A percentile compares a stretch with the other conserved stretches of the same genome.
phyloP scores from a whole-genome alignment of 2,329 filamentous ascomycete species.

The Neophaeococcomyces mojaviensis region DNA sequence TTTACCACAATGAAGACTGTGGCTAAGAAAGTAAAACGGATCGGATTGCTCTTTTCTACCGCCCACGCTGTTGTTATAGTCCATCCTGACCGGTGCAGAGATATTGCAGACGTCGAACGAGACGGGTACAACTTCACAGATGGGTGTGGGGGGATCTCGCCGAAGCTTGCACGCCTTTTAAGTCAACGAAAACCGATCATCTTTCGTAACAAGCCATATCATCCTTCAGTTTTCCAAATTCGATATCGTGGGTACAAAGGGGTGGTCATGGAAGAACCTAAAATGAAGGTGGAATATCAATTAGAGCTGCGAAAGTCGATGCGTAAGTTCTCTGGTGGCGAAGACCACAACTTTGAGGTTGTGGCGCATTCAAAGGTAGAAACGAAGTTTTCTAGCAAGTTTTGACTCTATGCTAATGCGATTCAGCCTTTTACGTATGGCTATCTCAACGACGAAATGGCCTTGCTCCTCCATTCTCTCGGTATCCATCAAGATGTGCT shows the following conservation, averaged over 20 bases:
- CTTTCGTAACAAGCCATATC: constrained; percentile 32
- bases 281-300: constrained; percentile 24
- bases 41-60: constrained; percentile 36
- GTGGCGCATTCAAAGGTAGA: constrained; percentile 36
- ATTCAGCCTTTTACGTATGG: constrained; percentile 36
- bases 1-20: constrained; percentile 37
- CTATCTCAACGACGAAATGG: constrained; percentile 36
- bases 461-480: constrained; percentile 33
- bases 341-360: constrained; percentile 32
- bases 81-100: constrained; percentile 30
- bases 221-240: constrained; percentile 37
- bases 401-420: too few relatives aligned
- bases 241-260: constrained; percentile 39
- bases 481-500: constrained; percentile 29
- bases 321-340: constrained; percentile 35
- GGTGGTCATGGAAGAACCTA: constrained; percentile 34
- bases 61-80: constrained; percentile 29
- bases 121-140: constrained; percentile 37
- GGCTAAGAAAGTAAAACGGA: constrained; percentile 37
- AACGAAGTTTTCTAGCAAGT: too few relatives aligned
- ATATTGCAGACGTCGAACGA: constrained; percentile 32
- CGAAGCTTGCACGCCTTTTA: constrained; percentile 28
- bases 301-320: constrained; percentile 33
- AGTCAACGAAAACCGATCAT: constrained; percentile 28
- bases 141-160: constrained; percentile 34